phyloP scores from a whole-genome alignment of 1,284 basidiomycete species.

The Trichosporon sp. region DNA sequence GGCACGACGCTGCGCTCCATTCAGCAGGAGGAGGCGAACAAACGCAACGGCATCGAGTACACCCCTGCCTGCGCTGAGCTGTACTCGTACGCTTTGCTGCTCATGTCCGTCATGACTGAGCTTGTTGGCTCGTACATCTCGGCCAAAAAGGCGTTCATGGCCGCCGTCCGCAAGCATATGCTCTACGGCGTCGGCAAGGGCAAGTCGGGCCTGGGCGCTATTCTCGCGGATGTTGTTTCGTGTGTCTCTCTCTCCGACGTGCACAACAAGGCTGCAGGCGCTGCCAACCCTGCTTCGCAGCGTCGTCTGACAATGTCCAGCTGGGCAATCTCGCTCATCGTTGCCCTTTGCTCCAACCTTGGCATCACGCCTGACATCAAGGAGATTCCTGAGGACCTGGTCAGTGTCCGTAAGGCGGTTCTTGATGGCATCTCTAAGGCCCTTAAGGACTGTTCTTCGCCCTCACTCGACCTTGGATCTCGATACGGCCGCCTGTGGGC shows the following conservation, averaged over 20 bases:
- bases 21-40: conserved; percentile 16
- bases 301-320: conserved; percentile 56
- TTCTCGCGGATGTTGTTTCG: conserved; percentile 71
- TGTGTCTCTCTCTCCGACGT: conserved; percentile 59
- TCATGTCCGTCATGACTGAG: conserved; percentile 90
- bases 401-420: conserved; percentile 82
- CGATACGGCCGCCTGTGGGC: conserved; percentile 87
- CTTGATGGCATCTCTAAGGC: conserved; percentile 81
- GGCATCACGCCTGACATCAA: conserved; percentile 60
- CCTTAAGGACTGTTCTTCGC: conserved; percentile 68
- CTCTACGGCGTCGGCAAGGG: conserved; percentile 52
- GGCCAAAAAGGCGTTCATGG: conserved; percentile 83
- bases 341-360: conserved; percentile 85
- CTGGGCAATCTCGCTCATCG: conserved; percentile 87
- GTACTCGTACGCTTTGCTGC: conserved; percentile 66
- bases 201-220: conserved; percentile 46
- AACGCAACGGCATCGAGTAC: conserved; percentile 10
- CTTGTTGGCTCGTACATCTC: conserved; percentile 86
- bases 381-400: conserved; percentile 69
- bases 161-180: conserved; percentile 61
- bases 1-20: conserved; percentile 18
- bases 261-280: conserved; percentile 10
- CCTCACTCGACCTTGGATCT: conserved; percentile 63
- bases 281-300: neutral
- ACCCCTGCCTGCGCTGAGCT: conserved; percentile 9